Evolutionary conservation across 2,329 filamentous ascomycete species (phyloP), one percentile per base, ranked within the genome.

Genomic region (Penicillium sp.): DNA sequence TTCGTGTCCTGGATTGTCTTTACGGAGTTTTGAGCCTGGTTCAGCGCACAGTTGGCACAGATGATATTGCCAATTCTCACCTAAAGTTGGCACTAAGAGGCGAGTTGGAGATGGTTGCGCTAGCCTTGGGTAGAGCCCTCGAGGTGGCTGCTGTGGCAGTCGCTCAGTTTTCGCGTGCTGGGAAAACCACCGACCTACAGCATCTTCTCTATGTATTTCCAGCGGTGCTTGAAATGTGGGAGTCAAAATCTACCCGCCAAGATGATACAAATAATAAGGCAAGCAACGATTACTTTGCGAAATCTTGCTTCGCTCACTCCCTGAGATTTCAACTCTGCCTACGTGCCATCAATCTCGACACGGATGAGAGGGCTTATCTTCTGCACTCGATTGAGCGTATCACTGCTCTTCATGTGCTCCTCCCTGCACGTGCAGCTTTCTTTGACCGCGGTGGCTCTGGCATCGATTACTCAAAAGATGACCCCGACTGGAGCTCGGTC

Each of bases 371-470:
- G 27, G 45, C 51, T 13, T 57, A 58, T 19, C 55, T 67, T 2
- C 41, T 62, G 10, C 58, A 60, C 38, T 53, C 58, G 7, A 44
- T 69, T 33, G 66, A 69, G 44, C 58, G 62, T 30, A 48, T 65
- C 7, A 59, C 67, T 39, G 67, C 63, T 7, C 55, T 69, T 21
- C 67, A 70, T 54, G 59, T 70, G n/a, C 51, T 71, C 2, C 54
- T 70, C 4, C 68, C 67, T 6, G 55, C 64, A 4, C 66, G 68
- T 17, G 57, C 56, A 4, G 50, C 53, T 4, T 71, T 70, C 47
- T 63, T 66, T 30, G 56, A 57, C 7, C 50, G 59, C 43, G 58
- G 62, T 15, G 57, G 57, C 20, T 56, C 58, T 27, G 60, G 62
- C 18, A 61, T 63, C 29, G 54, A 62, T 36, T 62, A 63, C 45